These are phyloP conservation scores for Uronychia binucleata DNA, from an alignment of 73 alveolate species.

Conservation along the genomic window DNA sequence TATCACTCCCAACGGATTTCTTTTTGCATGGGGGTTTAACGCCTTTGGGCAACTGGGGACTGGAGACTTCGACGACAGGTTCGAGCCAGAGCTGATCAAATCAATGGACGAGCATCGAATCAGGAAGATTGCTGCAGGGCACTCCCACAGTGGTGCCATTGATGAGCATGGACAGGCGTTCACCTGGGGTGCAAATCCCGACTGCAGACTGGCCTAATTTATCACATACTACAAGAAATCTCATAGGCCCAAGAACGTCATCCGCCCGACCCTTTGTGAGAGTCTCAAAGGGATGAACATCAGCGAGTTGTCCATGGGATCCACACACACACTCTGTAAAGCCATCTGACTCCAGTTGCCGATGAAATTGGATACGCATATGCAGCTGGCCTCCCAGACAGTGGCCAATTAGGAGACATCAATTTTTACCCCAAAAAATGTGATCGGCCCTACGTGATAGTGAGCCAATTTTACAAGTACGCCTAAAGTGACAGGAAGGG, in stretches of 20 bases:
- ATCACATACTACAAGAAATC: slow-evolving; percentile 50
- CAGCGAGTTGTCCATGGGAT: slow-evolving; percentile 40
- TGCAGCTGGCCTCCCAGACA: slow-evolving; percentile 51
- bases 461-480: slow-evolving; percentile 1
- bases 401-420: slow-evolving; percentile 53
- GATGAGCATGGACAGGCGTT: slow-evolving; percentile 43
- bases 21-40: slow-evolving; percentile 93
- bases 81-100: slow-evolving; percentile 64
- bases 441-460: slow-evolving; percentile 45
- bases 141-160: slow-evolving; percentile 73
- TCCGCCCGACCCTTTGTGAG: slow-evolving; percentile 26
- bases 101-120: slow-evolving; percentile 37
- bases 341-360: background rate
- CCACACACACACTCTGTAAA: slow-evolving; percentile 43
- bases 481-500: background rate
- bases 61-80: slow-evolving; percentile 83
- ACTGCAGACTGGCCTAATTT: slow-evolving; percentile 56
- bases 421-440: slow-evolving; percentile 49
- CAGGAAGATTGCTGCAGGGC: slow-evolving; percentile 62
- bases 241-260: slow-evolving; percentile 59
- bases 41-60: slow-evolving; percentile 94
- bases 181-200: slow-evolving; percentile 85
- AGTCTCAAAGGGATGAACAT: slow-evolving; percentile 11
- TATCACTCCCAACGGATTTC: slow-evolving; percentile 81
- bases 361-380: slow-evolving; percentile 49